Evolutionary conservation across 208 protist genomes (phyloP).

Genomic region (Acanthamoeba divionensis): DNA sequence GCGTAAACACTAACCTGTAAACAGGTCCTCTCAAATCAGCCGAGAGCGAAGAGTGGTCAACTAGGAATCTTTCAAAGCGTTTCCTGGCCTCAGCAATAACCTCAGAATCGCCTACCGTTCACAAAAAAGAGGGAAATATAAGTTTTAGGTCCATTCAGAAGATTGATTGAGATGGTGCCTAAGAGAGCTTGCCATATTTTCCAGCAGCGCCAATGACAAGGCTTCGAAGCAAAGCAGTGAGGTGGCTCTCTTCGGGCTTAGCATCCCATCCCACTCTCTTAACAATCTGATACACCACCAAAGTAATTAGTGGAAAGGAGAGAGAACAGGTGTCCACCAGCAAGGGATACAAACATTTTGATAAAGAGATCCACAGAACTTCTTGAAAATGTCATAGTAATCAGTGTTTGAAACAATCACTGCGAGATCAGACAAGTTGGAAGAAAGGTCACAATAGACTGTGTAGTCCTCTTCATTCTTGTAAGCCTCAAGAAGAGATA

Average conservation of each 20-base stretch:
- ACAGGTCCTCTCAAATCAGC: constrained; percentile 54
- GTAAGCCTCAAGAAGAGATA: constrained; percentile 14
- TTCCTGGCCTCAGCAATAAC: constrained; percentile 26
- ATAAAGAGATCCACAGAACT: background rate
- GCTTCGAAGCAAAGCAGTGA: background rate
- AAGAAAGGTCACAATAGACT: constrained; percentile 28
- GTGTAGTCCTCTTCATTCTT: constrained; percentile 50
- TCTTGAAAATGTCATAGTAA: background rate
- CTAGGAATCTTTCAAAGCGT: background rate
- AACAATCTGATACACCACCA: background rate
- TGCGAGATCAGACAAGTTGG: constrained; percentile 15
- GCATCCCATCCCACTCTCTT: constrained; percentile 32
- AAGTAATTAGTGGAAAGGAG: background rate
- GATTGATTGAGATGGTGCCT: background rate
- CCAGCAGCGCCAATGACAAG: constrained; percentile 1
- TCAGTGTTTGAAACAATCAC: background rate
- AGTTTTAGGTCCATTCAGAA: background rate
- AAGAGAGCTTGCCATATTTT: background rate
- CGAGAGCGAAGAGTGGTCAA: constrained; percentile 16
- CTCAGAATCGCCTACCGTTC: background rate
- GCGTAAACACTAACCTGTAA: background rate
- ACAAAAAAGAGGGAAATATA: no score
- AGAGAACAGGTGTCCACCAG: background rate
- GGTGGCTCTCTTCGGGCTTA: constrained; percentile 7
- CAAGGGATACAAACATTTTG: background rate